Percentiles rank a stretch among this genome's conserved stretches.
Conservation (phyloP, 192 early-diverging fungal species). For the Coemansia umbellata region DNA sequence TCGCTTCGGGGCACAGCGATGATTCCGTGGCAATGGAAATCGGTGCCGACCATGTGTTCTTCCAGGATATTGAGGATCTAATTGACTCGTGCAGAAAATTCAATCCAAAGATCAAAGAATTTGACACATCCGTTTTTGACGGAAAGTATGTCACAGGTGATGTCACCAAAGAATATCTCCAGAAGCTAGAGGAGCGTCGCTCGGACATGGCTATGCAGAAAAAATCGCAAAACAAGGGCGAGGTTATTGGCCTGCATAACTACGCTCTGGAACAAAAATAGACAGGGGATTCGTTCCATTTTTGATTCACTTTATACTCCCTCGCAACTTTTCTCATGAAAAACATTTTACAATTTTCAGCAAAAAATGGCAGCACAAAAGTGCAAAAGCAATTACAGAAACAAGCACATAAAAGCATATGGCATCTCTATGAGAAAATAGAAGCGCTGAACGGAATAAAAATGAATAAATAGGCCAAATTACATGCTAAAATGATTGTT, state of each 20-base stretch:
- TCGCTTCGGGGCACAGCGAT: conserved; percentile 75
- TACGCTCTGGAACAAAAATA: too few relatives aligned
- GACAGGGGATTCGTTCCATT: too few relatives aligned
- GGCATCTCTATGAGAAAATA: too few relatives aligned
- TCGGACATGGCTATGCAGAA: conserved; percentile 44
- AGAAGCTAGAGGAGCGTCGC: conserved; percentile 49
- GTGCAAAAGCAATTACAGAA: too few relatives aligned
- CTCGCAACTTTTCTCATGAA: too few relatives aligned
- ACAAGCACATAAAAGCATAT: too few relatives aligned
- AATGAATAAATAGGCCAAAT: too few relatives aligned
- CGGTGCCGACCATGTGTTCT: conserved; percentile 95
- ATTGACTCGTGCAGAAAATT: conserved; percentile 80
- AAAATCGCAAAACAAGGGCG: conserved; percentile 13
- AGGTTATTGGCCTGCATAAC: conserved; percentile 53
- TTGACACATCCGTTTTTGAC: conserved; percentile 98
- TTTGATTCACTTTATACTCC: too few relatives aligned
- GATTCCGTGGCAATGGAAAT: conserved; percentile 84
- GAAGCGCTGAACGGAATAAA: too few relatives aligned
- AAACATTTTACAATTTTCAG: too few relatives aligned
- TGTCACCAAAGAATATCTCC: conserved; percentile 66
- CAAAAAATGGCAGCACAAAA: too few relatives aligned
- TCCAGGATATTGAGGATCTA: conserved; percentile 83
- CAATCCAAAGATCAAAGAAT: conserved; percentile 74
- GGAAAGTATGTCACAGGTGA: conserved; percentile 88
- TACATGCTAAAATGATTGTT: too few relatives aligned